These are phyloP conservation scores for Ustilago cynodontis DNA, from an alignment of 1,284 basidiomycete species.

Conservation along the genomic window DNA sequence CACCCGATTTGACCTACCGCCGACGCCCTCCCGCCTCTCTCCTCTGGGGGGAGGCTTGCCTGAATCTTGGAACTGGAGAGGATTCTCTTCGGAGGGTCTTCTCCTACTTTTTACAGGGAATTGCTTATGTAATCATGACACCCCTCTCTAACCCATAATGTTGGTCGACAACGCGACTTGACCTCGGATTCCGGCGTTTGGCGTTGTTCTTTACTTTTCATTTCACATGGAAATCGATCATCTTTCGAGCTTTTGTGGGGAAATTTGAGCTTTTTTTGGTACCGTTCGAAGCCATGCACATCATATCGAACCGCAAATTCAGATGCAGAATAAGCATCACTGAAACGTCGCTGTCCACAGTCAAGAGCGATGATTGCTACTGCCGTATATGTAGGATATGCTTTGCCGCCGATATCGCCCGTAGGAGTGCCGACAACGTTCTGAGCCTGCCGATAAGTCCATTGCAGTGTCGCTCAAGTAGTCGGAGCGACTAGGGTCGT, in stretches of 20 bases:
- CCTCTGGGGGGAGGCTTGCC: slow-evolving; percentile 57
- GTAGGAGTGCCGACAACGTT: too few species aligned
- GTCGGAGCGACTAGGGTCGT: too few species aligned
- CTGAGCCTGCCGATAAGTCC: too few species aligned
- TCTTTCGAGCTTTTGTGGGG: slow-evolving; percentile 8
- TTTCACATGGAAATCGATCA: slow-evolving; percentile 22
- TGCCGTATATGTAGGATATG: too few species aligned
- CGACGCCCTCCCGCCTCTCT: slow-evolving; percentile 57
- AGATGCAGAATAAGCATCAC: background rate
- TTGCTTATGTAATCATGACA: slow-evolving; percentile 46
- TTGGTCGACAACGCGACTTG: background rate
- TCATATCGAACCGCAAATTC: background rate
- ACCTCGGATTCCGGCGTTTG: background rate
- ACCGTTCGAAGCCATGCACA: background rate
- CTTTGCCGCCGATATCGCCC: too few species aligned
- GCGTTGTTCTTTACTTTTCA: background rate
- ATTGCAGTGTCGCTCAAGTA: too few species aligned
- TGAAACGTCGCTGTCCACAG: background rate
- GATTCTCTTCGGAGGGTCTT: slow-evolving; percentile 28
- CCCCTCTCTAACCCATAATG: too few species aligned
- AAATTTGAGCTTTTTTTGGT: slow-evolving; percentile 8
- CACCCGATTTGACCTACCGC: slow-evolving; percentile 59
- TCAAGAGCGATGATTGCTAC: too few species aligned
- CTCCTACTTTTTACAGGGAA: slow-evolving; percentile 11
- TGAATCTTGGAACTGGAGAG: slow-evolving; percentile 52